Conservation (phyloP, 1,139 yeast species). For the Sugiyamaella japonica region DNA sequence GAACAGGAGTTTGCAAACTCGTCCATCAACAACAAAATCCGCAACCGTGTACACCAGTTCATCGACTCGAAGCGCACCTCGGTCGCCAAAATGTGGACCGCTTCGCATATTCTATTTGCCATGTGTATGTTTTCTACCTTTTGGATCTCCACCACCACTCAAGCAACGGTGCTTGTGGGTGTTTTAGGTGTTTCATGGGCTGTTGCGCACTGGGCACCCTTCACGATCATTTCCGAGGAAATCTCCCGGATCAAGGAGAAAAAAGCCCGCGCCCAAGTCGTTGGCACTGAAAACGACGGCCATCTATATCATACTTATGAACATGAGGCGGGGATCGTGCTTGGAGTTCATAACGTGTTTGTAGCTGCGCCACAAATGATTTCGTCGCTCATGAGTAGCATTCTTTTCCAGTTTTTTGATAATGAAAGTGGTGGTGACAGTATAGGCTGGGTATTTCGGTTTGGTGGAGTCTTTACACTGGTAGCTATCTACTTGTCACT, state of each 20-base stretch:
- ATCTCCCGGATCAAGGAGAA: conserved; percentile 35
- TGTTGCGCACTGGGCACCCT: conserved; percentile 45
- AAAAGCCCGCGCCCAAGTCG: conserved; percentile 24
- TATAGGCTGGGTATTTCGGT: conserved; percentile 42
- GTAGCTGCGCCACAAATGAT: conserved; percentile 44
- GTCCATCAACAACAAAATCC: background rate
- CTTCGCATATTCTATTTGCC: conserved; percentile 39
- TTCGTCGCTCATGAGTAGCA: conserved; percentile 39
- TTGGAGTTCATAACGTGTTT: conserved; percentile 45
- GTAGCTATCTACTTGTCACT: conserved; percentile 38
- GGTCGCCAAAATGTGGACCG: conserved; percentile 37
- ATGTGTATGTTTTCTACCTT: conserved; percentile 37
- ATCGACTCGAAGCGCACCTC: conserved; percentile 19
- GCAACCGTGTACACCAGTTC: background rate
- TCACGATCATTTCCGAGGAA: conserved; percentile 43
- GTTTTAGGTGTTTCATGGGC: conserved; percentile 45
- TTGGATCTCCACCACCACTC: conserved; percentile 31
- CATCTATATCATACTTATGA: conserved; percentile 26
- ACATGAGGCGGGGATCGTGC: conserved; percentile 41
- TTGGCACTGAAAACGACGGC: conserved; percentile 11
- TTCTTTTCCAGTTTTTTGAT: conserved; percentile 38
- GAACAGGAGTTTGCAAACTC: background rate
- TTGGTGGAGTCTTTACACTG: conserved; percentile 41
- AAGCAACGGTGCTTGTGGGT: conserved; percentile 39
- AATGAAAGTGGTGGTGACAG: conserved; percentile 34